Evolutionary conservation across 257 asterid genomes (phyloP).

Genomic region (Anisodus tanguticus): DNA sequence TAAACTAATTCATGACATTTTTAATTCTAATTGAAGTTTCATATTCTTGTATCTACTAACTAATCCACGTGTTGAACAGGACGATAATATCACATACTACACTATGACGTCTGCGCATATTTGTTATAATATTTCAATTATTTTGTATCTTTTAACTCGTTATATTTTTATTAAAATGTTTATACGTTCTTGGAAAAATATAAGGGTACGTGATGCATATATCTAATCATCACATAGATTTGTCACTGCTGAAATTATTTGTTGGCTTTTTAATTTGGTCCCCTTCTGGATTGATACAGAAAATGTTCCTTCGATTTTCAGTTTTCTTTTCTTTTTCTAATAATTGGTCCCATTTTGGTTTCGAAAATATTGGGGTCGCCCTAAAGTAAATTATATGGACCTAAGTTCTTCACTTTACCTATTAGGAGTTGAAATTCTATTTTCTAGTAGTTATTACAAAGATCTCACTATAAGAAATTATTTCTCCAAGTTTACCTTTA

Average conservation of each 20-base stretch:
- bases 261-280: slow-evolving; percentile 10
- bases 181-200: background rate
- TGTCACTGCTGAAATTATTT: background rate
- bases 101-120: no score
- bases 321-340: background rate
- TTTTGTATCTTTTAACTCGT: no score
- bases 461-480: no score
- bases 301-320: slow-evolving; percentile 21
- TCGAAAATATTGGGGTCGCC: background rate
- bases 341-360: slow-evolving; percentile 16
- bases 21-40: background rate
- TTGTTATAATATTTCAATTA: no score
- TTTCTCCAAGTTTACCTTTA: no score
- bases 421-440: background rate
- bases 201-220: background rate
- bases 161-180: background rate
- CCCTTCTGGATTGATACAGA: slow-evolving; percentile 19
- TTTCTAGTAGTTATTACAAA: background rate
- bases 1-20: background rate
- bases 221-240: slow-evolving; percentile 11
- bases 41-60: background rate
- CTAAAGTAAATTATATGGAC: background rate
- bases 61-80: background rate
- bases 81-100: no score
- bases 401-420: slow-evolving; percentile 6